Evolutionary conservation across 495 filamentous ascomycete genomes (phyloP), one percentile per base, ranked within the genome.

Genomic region (Daldinia concentrica): DNA sequence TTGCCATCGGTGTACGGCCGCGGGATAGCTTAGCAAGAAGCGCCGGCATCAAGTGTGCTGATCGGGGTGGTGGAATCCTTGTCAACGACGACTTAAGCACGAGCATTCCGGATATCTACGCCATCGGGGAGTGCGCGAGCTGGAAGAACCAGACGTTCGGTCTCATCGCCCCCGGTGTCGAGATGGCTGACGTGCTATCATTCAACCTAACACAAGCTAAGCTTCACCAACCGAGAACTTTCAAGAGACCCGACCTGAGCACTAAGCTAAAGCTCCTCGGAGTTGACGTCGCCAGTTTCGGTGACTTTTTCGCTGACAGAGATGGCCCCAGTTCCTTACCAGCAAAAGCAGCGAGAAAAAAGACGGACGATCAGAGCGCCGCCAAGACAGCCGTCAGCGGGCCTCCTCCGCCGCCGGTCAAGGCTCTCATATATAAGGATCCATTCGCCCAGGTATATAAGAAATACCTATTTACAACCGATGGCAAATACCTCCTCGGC

Each of bases 171-270:
- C 95, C 95, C 0, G 95, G 95, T 15, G 87, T 98, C 48, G 95
- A 97, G 79, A 98, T 98, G 95, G 95, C 95, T 0, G 95, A 98
- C 74, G 90, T 98, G 5, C 85, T 97, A 2, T 87, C 95, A n/a
- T 97, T 94, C 82, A 98, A 98, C 76, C 87, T 98, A 56, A 95
- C 94, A 9, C 90, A 97, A 78, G 88, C 92, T 3, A 90, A 90
- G 76, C 84, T 86, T 0, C 91, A 96, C 68, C 74, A 87, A 6
- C 87, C 87, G 3, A 86, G 90, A 62, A 80, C 84, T 58, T 97
- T 96, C 84, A 93, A 92, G 69, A 84, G 91, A 24, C 95, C 95
- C 0, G 94, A 98, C 74, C 83, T 98, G 17, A 97, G 93, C 81
- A 98, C 95, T 0, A 98, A 97, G 78, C 79, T 98, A 6, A 98